phyloP scores from a whole-genome alignment of 2,329 filamentous ascomycete genomes.

The Tothia fuscella region DNA sequence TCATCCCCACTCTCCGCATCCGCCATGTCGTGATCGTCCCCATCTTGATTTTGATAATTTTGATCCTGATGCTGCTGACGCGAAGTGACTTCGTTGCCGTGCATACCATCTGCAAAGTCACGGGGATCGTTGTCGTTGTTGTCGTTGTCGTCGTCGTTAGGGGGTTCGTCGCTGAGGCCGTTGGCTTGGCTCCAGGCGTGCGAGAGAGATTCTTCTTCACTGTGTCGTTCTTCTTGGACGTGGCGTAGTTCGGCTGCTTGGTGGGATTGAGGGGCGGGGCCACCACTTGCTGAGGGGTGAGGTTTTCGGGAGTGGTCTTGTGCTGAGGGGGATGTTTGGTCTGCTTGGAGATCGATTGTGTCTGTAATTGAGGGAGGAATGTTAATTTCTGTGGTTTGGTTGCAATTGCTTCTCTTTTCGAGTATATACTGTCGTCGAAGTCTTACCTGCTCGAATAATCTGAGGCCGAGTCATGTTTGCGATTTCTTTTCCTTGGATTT shows the following conservation, averaged over 20 bases:
- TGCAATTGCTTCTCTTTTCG: not conserved
- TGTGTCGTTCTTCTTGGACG: conserved; percentile 59
- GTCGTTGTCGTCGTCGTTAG: conserved; percentile 47
- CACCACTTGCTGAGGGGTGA: conserved; percentile 38
- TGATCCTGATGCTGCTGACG: conserved; percentile 16
- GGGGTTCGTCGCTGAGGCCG: conserved; percentile 31
- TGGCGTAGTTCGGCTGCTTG: conserved; percentile 76
- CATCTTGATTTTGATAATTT: conserved; percentile 22
- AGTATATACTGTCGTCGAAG: too few relatives aligned
- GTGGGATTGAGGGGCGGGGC: conserved; percentile 51
- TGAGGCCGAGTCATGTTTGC: conserved; percentile 46
- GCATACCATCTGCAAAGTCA: conserved; percentile 16
- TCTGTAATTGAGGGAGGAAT: conserved; percentile 56
- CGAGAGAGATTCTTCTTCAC: conserved; percentile 58
- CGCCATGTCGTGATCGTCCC: conserved; percentile 41
- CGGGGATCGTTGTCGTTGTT: conserved; percentile 11
- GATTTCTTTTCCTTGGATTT: too few relatives aligned
- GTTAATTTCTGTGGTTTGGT: conserved; percentile 9
- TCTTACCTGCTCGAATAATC: conserved; percentile 43
- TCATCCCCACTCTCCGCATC: conserved; percentile 59
- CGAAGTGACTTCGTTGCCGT: conserved; percentile 15
- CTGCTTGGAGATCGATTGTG: conserved; percentile 79
- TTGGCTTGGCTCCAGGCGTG: conserved; percentile 35
- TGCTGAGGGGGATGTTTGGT: conserved; percentile 68
- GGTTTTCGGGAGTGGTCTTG: conserved; percentile 60